A percentile compares a stretch with the other conserved stretches of the same genome.
phyloP scores from a whole-genome alignment of 768 basidiomycete species.

The Trametes coccinea region DNA sequence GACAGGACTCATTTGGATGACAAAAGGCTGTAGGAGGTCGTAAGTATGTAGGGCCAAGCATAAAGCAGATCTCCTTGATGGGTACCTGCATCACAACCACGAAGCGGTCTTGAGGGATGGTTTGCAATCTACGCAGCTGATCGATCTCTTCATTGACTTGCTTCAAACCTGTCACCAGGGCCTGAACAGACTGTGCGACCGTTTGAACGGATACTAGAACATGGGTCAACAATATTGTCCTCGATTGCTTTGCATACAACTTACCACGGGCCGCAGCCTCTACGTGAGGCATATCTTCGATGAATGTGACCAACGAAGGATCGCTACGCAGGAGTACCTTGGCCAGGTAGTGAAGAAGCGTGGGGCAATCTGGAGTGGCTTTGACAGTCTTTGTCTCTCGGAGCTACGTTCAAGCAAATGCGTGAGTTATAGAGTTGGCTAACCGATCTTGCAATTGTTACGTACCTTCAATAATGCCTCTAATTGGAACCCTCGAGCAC shows the following conservation, averaged over 20 bases:
- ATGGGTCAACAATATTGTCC: background rate
- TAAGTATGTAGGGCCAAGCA: background rate
- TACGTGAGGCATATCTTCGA: conserved; percentile 78
- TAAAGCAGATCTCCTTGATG: background rate
- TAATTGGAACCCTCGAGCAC: conserved; percentile 82
- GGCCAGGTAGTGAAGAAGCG: conserved; percentile 89
- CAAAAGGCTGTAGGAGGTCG: conserved; percentile 31
- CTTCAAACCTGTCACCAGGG: conserved; percentile 54
- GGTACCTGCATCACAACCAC: conserved; percentile 67
- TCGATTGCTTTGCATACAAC: conserved; percentile 21
- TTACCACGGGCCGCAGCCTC: conserved; percentile 82
- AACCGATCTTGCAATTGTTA: background rate
- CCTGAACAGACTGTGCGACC: conserved; percentile 57
- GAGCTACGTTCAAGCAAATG: conserved; percentile 48
- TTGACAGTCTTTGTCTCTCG: conserved; percentile 81
- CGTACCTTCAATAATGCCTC: conserved; percentile 79
- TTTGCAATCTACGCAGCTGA: conserved; percentile 35
- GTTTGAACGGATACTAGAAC: conserved; percentile 71
- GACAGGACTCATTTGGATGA: conserved; percentile 46
- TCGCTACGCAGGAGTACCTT: conserved; percentile 68
- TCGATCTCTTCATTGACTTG: conserved; percentile 61
- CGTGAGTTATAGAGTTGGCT: background rate
- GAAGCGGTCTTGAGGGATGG: conserved; percentile 56
- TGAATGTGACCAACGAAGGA: conserved; percentile 64
- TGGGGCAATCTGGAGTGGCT: conserved; percentile 71